Base-by-base conservation (phyloP, 1,284 basidiomycete genomes). In the Apiotrichum akiyoshidainum region DNA sequence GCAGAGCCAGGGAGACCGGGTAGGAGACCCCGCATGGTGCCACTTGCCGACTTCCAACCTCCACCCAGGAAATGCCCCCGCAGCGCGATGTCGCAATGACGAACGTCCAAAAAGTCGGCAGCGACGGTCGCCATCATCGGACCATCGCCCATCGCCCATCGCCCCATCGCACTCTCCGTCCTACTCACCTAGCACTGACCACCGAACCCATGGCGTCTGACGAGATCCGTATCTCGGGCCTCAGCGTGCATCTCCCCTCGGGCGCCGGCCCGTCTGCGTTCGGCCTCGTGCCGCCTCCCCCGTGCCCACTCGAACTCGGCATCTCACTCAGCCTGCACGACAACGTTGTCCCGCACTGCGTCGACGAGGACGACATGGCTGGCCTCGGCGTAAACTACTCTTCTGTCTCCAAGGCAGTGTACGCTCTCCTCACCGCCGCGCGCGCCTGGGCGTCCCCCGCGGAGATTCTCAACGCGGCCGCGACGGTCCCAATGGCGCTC, bases 361-460 rank as follows among this genome's bases (percentile, higher is more conserved):
- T 67, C 5, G 49, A 59, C 16, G 67, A 69, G 10, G 76, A 77
- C 55, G 64, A 67, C 34, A 74, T 76, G 65, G 50, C 62, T 2
- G 72, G 68, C 4, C 66, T 75, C 19, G 71, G 74, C n/a, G 71
- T 79, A 39, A 78, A 79, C 63, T 79, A 79, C 64, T 76, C 73
- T 1, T 61, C 69, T 1, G 62, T 76, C 6, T 68, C 69, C 14
- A 79, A 79, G 54, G 62, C 62, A 1, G 64, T 78, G 16, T 69
- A 72, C 49, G 63, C 65, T 11, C 35, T 61, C 5, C 45, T 68
- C 2, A 42, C 65, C 7, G 16, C 40, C 9, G 16, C 40, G 8
- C 31, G 34, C n/a, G 44, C 39, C 0, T 77, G 61, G 49, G 21
- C 17, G 0, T 49, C 50, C 17, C 65, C 77, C 0, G 59, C 65